phyloP scores from a whole-genome alignment of 192 early-diverging fungal species.

The Coemansia sp. region DNA sequence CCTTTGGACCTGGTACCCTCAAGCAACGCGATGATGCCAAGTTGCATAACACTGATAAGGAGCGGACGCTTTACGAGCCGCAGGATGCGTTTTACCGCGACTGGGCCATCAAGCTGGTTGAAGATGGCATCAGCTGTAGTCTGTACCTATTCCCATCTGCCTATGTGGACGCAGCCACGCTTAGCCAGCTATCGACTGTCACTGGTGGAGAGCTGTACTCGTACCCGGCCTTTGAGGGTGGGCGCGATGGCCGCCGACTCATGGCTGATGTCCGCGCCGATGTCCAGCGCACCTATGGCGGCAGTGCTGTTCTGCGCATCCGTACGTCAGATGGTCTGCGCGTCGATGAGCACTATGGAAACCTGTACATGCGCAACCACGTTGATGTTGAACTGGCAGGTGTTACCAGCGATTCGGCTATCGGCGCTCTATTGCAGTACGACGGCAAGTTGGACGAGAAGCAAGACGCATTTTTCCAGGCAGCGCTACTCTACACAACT shows the following conservation, averaged over 20 bases:
- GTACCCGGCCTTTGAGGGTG: conserved; percentile 82
- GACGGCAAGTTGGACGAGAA: conserved; percentile 90
- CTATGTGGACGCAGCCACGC: conserved; percentile 89
- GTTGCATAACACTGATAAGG: conserved; percentile 90
- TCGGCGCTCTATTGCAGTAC: conserved; percentile 82
- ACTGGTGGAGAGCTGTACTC: conserved; percentile 87
- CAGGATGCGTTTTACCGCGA: conserved; percentile 87
- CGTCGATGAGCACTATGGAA: conserved; percentile 88
- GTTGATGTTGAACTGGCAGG: conserved; percentile 94
- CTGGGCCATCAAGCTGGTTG: conserved; percentile 79
- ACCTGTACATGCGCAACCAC: conserved; percentile 89
- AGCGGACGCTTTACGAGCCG: conserved; percentile 82
- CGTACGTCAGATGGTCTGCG: conserved; percentile 89
- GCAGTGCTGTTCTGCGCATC: conserved; percentile 84
- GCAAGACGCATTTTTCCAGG: conserved; percentile 84
- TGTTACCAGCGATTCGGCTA: conserved; percentile 79
- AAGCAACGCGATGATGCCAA: conserved; percentile 89
- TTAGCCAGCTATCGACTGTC: conserved; percentile 72
- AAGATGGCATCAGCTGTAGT: conserved; percentile 83
- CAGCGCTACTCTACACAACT: conserved; percentile 94
- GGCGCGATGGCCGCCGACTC: conserved; percentile 73
- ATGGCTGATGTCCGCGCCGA: conserved; percentile 73
- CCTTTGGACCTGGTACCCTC: conserved; percentile 84
- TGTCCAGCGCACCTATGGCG: conserved; percentile 79
- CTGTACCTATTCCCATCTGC: conserved; percentile 88